Base-by-base conservation (phyloP, 2,329 filamentous ascomycete genomes). In the Pyrenochaeta sp. region DNA sequence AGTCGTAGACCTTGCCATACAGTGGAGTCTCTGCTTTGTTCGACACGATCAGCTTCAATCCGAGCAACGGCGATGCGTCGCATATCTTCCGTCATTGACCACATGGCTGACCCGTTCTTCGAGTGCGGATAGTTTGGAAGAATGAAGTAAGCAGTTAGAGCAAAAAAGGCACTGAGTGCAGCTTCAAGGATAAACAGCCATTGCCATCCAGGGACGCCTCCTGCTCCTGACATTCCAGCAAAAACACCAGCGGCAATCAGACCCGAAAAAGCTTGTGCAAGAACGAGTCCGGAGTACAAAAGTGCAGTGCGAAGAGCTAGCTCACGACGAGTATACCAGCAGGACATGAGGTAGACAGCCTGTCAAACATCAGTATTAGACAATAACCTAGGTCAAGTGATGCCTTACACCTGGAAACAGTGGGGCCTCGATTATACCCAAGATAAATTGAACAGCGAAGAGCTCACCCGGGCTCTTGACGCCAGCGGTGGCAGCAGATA, bases 271-370 rank as follows among this genome's bases (percentile, higher is more conserved):
- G 61, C 69, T 9, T 67, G 71, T 1, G 76, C 74, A 6, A 78
- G 61, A n/a, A 74, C 67, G 33, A 72, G 74, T 1, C 74, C 77
- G 12, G 68, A 71, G 51, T 78, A 73, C 31, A 78, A 52, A 17
- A 74, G 61, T 2, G 73, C 63, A 18, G 69, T 66, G 11, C 72
- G 54, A 4, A 65, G 61, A 0, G 70, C 68, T 41, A 74, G 60
- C 41, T 77, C 74, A 36, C 82, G 81, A 43, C 85, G 80, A 1
- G 85, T 88, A 67, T 89, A 89, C 80, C 85, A 89, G 83, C 83
- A 58, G 7, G 47, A 49, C 51, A 58, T 54, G 7, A 58, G 44
- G 31, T 51, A 58, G 1, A 55, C 47, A 17, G 51, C 54, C 54
- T 56, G 7, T 36, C 14, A 17, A 17, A 42, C 2, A 42, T 30